Evolutionary conservation across 176 grass and related monocot genomes (phyloP).

Genomic region (maize (Zea mays)): Zm-B73-REFERENCE-NAM-5.0 NC_050096.1:145247501-145248000

Average conservation of each 20-base stretch:
- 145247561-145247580: not conserved
- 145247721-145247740: slow-evolving; percentile 17
- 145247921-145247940: not conserved
- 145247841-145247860: slow-evolving; percentile 92
- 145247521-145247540: slow-evolving; percentile 88
- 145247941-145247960: slow-evolving; percentile 48
- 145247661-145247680: slow-evolving; percentile 18
- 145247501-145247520: slow-evolving; percentile 98
- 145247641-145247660: slow-evolving; percentile 18
- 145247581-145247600: slow-evolving; percentile 8
- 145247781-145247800: slow-evolving; percentile 55
- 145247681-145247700: not conserved
- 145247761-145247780: slow-evolving; percentile 12
- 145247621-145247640: slow-evolving; percentile 29
- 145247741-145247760: slow-evolving; percentile 22
- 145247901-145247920: not conserved
- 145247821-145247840: slow-evolving; percentile 85
- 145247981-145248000: slow-evolving; percentile 86
- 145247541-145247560: not conserved
- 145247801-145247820: slow-evolving; percentile 84
- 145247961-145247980: slow-evolving; percentile 97
- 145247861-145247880: slow-evolving; percentile 87
- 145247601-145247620: not conserved
- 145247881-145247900: not conserved
- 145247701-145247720: not conserved